phyloP scores from a whole-genome alignment of 1,284 basidiomycete species.

The Sphaerobolus stellatus region DNA sequence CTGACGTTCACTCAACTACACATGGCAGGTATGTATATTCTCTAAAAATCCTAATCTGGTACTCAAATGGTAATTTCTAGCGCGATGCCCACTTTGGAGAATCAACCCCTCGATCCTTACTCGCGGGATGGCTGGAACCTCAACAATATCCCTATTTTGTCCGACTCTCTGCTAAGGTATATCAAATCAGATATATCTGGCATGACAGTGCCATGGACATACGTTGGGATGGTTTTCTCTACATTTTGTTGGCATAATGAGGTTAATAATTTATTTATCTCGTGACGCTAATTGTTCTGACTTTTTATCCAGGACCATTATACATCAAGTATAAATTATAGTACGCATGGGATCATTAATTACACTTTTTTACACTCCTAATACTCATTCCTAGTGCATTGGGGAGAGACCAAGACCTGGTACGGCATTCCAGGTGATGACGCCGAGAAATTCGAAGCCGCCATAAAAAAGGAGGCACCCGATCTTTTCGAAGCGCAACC shows the following conservation, averaged over 20 bases:
- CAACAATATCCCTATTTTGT: slow-evolving; percentile 92
- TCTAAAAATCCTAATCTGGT: background rate
- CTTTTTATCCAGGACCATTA: slow-evolving; percentile 77
- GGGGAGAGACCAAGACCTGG: slow-evolving; percentile 99
- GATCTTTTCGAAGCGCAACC: slow-evolving; percentile 99
- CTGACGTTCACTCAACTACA: slow-evolving; percentile 96
- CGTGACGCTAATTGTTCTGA: slow-evolving; percentile 4
- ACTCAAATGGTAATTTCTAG: slow-evolving; percentile 42
- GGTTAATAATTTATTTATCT: slow-evolving; percentile 41
- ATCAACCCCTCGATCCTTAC: slow-evolving; percentile 84
- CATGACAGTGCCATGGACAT: slow-evolving; percentile 99
- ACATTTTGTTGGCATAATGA: slow-evolving; percentile 99
- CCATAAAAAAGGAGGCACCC: slow-evolving; percentile 93
- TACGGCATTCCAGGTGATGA: slow-evolving; percentile 95
- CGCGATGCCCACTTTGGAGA: slow-evolving; percentile 93
- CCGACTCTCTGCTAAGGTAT: slow-evolving; percentile 84
- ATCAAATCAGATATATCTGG: slow-evolving; percentile 99
- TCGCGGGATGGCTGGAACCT: slow-evolving; percentile 96
- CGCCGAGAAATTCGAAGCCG: slow-evolving; percentile 94
- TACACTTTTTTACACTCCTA: slow-evolving; percentile 19
- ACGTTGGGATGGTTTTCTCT: slow-evolving; percentile 99
- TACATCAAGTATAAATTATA: slow-evolving; percentile 94
- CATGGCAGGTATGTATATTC: slow-evolving; percentile 77
- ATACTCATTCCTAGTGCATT: slow-evolving; percentile 74
- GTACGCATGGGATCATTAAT: slow-evolving; percentile 46